Evolutionary conservation across 306 rosid genomes (phyloP), one percentile per base, ranked within the genome.

Genomic region (Nissolia schottii): DNA sequence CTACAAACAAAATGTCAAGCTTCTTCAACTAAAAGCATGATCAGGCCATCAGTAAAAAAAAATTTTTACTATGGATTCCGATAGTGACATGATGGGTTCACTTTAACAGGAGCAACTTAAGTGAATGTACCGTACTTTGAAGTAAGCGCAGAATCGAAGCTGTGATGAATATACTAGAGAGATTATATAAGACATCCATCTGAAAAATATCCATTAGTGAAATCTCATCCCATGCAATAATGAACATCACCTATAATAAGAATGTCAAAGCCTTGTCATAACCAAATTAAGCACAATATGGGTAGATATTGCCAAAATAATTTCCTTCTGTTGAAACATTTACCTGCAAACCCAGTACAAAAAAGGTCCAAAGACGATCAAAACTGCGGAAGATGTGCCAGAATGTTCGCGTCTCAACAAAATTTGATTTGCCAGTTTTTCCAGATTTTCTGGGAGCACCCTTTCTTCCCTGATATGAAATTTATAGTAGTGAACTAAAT

Each of bases 291-390:
- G 77, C 62, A 80, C 62, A 74, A 68, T 7, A 71, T 48, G 35
- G 28, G 77, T 45, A 51, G 35, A 71, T 71, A 65, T 20, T 20
- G 31, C 31, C 43, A 46, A 3, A 37, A 50, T 32, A 71, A 64
- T 12, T 75, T 80, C 74, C 63, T 10, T 67, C 31, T 43, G 71
- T 50, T 53, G 83, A 64, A 58, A 54, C 46, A 66, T 74, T 20
- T 89, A 94, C 99, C 99, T 94, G 99, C 75, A 89, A 81, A 73
- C 85, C 90, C 77, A 94, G 91, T 19, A 89, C 13, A 74, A 89
- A 91, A 77, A 94, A 94, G 71, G 97, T 94, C 99, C 99, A 94
- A 31, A 94, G 55, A 66, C 99, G 88, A 85, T 94, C 99, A 79
- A 94, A 91, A 76, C 95, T 94, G 79, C 85, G 88, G 87, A 89